Conservation (phyloP, 164 flowering plant genomes). For the Vitis riparia region DNA sequence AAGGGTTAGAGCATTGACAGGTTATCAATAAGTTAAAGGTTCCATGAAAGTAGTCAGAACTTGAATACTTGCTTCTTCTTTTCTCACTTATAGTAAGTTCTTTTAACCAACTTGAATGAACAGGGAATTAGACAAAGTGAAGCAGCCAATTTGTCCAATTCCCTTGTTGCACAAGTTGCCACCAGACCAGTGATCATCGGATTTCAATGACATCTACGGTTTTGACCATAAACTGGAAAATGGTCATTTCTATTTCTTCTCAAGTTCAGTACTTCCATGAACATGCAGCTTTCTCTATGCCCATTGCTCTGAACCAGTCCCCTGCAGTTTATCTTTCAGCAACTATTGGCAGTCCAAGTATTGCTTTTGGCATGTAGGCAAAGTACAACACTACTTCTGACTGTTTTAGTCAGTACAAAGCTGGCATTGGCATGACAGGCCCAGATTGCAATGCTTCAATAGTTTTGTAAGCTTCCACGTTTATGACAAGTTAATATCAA, state of each 20-base stretch:
- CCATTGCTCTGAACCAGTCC: conserved; percentile 6
- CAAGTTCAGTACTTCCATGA: background rate
- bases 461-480: conserved; percentile 9
- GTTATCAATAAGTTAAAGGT: too few relatives aligned
- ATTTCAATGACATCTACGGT: too few relatives aligned
- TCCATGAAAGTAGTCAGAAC: too few relatives aligned
- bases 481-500: background rate
- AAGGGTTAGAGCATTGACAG: too few relatives aligned
- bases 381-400: background rate
- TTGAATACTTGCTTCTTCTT: too few relatives aligned
- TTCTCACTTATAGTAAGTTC: too few relatives aligned
- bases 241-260: conserved; percentile 6
- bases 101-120: too few relatives aligned
- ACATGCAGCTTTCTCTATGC: background rate
- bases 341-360: background rate
- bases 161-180: background rate
- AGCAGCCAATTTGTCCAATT: too few relatives aligned
- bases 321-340: conserved; percentile 11
- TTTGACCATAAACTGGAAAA: background rate
- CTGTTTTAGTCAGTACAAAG: conserved; percentile 1
- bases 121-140: too few relatives aligned
- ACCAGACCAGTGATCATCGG: too few relatives aligned
- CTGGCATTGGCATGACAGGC: conserved; percentile 6
- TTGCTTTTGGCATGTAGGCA: conserved; percentile 9
- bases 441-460: conserved; percentile 9